phyloP scores from a whole-genome alignment of 2,329 filamentous ascomycete genomes.

The Aspergillus pseudonomiae region DNA sequence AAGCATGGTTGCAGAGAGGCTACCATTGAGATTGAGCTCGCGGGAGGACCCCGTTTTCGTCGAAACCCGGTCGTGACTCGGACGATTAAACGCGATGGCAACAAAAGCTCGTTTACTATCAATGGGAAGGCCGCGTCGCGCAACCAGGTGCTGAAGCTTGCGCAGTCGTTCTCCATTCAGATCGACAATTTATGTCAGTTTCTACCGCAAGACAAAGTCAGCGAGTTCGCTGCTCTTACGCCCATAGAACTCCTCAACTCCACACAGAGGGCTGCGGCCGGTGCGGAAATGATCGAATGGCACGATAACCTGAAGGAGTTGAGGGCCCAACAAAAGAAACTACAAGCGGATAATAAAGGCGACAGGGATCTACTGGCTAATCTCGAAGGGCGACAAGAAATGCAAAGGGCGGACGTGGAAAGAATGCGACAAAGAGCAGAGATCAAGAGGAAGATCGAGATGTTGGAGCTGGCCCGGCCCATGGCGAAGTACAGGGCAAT shows the following conservation, averaged over 20 bases:
- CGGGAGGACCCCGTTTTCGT: slow-evolving; percentile 57
- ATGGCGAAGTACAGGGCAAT: slow-evolving; percentile 66
- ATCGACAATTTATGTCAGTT: slow-evolving; percentile 98
- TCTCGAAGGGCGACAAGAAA: slow-evolving; percentile 72
- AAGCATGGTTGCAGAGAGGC: slow-evolving; percentile 82
- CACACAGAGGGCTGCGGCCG: slow-evolving; percentile 85
- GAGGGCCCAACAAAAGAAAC: slow-evolving; percentile 68
- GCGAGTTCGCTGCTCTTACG: slow-evolving; percentile 84
- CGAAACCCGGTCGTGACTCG: slow-evolving; percentile 75
- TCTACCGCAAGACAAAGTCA: slow-evolving; percentile 91
- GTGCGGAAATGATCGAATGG: slow-evolving; percentile 76
- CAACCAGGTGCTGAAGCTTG: slow-evolving; percentile 68
- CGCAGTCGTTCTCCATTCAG: slow-evolving; percentile 78
- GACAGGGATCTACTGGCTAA: slow-evolving; percentile 66
- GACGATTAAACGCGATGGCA: slow-evolving; percentile 78
- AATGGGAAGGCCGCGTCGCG: slow-evolving; percentile 66
- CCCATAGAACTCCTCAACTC: slow-evolving; percentile 80
- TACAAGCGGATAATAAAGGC: slow-evolving; percentile 60
- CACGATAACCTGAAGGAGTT: slow-evolving; percentile 74
- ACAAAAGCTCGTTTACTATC: slow-evolving; percentile 76
- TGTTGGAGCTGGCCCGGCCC: slow-evolving; percentile 67
- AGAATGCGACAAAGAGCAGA: slow-evolving; percentile 74
- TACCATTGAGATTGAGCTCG: slow-evolving; percentile 87
- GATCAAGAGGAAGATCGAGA: slow-evolving; percentile 65
- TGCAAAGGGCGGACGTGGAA: slow-evolving; percentile 79